Percentiles rank a stretch among this genome's conserved stretches.
Conservation (phyloP, 176 grass and related monocot genomes). For the Chloris gayana region DNA sequence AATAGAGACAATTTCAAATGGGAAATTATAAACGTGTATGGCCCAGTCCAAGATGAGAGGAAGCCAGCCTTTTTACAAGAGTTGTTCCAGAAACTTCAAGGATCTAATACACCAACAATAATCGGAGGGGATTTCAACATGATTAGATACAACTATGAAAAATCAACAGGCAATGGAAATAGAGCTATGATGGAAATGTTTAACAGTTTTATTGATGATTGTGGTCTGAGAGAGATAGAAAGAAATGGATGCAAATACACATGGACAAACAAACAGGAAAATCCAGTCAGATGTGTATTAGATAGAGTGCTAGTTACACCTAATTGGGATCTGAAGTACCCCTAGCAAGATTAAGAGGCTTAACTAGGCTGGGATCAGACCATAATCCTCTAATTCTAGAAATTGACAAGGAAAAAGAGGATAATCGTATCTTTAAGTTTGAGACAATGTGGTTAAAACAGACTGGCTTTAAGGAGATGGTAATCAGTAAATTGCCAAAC, state of each 20-base stretch:
- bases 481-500: not conserved
- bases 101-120: not conserved
- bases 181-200: not conserved
- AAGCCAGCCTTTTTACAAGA: not conserved
- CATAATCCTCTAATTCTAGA: not conserved
- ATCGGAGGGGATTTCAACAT: not conserved
- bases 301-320: not conserved
- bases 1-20: not conserved
- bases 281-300: not conserved
- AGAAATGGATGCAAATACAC: not conserved
- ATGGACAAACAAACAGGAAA: not conserved
- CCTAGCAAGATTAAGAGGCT: rapidly evolving
- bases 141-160: not conserved
- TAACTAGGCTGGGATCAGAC: not conserved
- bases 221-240: not conserved
- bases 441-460: not conserved
- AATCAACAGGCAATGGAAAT: not conserved
- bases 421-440: not conserved
- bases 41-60: not conserved
- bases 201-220: not conserved
- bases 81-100: not conserved
- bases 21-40: not conserved
- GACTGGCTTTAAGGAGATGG: not conserved
- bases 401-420: rapidly evolving
- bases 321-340: not conserved